Percentiles rank a stretch among this genome's conserved stretches.
Evolutionary conservation across 2,329 filamentous ascomycete genomes (phyloP).

Genomic region (Scleromitrula shiraiana): DNA sequence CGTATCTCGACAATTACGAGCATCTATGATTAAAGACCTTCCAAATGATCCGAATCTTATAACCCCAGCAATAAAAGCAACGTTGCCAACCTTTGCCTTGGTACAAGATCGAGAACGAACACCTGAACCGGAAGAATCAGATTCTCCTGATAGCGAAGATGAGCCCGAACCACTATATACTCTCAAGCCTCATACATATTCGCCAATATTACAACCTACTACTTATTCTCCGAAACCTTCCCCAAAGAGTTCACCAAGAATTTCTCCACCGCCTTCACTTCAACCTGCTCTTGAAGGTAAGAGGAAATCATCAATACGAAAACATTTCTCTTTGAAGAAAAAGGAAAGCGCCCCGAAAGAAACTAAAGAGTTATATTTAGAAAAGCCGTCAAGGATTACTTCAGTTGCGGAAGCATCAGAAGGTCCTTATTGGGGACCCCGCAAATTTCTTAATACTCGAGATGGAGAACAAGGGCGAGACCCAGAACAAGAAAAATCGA

Average conservation of each 20-base stretch:
- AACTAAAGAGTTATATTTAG: neutral
- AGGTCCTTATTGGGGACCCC: conserved; percentile 12
- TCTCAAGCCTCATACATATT: conserved; percentile 28
- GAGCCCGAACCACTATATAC: conserved; percentile 23
- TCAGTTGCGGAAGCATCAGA: conserved; percentile 8
- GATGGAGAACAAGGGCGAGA: no score
- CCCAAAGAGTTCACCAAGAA: neutral
- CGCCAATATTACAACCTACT: conserved; percentile 21
- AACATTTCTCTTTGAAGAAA: conserved; percentile 26
- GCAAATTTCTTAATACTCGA: conserved; percentile 6
- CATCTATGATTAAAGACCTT: conserved; percentile 24
- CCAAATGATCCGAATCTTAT: conserved; percentile 24
- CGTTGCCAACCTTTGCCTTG: conserved; percentile 24
- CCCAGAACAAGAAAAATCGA: no score
- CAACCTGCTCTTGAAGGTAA: conserved; percentile 17
- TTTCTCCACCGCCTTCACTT: neutral
- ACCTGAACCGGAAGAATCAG: conserved; percentile 15
- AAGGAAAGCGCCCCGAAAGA: conserved; percentile 19
- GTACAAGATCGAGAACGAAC: conserved; percentile 24
- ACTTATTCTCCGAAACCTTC: conserved; percentile 8
- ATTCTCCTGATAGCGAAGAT: conserved; percentile 6
- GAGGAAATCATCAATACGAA: conserved; percentile 21
- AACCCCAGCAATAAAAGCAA: conserved; percentile 25
- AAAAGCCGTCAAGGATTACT: neutral
- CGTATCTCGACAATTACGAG: conserved; percentile 19